Evolutionary conservation across 345 rosid genomes (phyloP), one percentile per base, ranked within the genome.

Genomic region (Anacardium occidentale): DNA sequence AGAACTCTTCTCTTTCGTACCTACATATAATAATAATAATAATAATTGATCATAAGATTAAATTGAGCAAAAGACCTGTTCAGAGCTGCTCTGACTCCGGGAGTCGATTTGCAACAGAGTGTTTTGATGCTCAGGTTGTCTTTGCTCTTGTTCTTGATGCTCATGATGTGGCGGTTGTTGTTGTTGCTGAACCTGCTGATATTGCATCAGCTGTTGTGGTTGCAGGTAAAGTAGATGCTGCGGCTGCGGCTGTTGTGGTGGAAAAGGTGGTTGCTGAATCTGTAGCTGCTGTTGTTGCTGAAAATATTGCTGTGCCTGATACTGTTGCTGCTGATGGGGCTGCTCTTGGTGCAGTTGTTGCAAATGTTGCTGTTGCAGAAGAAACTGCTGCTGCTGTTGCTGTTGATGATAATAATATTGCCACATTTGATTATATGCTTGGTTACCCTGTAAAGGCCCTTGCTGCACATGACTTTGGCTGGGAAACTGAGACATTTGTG

Each of bases 371-470:
- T 82, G 89, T 77, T 78, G 88, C 69, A 65, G 69, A 66, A 77
- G 63, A 40, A 72, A 68, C 68, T 75, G 78, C 60, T 88, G 89
- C 65, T 88, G 89, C 42, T 89, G 86, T 75, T 85, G 84, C 64
- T 89, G 86, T 76, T 85, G 84, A 78, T 85, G 85, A 79, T 85
- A 89, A 78, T 89, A 93, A 51, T 90, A 83, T 72, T 91, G 98
- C 92, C 91, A 91, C 88, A 82, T 85, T 65, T 90, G 91, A 75
- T 85, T 81, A 81, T 91, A 85, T 44, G 86, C 88, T 76, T 83
- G 81, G 59, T 67, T 82, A 78, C 79, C 82, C 80, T 83, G 88
- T 77, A 75, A 47, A 72, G 76, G 78, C 51, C 75, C 85, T 15
- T 74, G 76, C 73, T 84, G 91, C 77, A 76, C 86, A 66, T 57